A percentile compares a stretch with the other conserved stretches of the same genome.
Conservation (phyloP, 768 basidiomycete species). For the Neoboletus brunneissimus region DNA sequence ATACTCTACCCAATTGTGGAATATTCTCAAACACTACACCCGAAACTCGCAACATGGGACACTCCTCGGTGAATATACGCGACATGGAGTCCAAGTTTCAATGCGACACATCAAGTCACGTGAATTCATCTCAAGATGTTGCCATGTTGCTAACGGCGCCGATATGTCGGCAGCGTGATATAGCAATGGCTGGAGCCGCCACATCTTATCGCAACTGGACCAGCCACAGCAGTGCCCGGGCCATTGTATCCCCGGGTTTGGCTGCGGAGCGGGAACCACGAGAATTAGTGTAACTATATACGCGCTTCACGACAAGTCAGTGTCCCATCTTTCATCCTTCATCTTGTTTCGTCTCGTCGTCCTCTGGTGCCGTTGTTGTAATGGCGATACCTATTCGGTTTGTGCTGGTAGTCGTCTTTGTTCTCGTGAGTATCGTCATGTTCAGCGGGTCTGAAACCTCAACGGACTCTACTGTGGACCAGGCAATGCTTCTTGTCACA, state of each 20-base stretch:
- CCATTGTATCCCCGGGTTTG: neutral
- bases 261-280: conserved; percentile 1
- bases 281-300: conserved; percentile 11
- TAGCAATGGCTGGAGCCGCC: neutral
- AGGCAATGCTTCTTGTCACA: conserved; percentile 20
- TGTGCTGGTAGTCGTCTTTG: conserved; percentile 10
- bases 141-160: neutral
- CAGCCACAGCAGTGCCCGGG: conserved; percentile 4
- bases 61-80: no score
- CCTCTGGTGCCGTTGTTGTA: neutral
- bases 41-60: neutral
- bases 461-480: neutral
- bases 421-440: conserved; percentile 19
- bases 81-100: neutral
- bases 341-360: neutral
- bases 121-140: neutral
- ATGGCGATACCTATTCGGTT: conserved; percentile 24
- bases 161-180: neutral
- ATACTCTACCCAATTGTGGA: no score
- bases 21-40: neutral
- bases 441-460: neutral
- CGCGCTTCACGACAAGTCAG: neutral
- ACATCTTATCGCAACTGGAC: neutral
- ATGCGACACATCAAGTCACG: neutral
- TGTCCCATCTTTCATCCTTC: neutral